Evolutionary conservation across 805 yeast genomes (phyloP), one percentile per base, ranked within the genome.

Genomic region (Saturnispora quitensis): DNA sequence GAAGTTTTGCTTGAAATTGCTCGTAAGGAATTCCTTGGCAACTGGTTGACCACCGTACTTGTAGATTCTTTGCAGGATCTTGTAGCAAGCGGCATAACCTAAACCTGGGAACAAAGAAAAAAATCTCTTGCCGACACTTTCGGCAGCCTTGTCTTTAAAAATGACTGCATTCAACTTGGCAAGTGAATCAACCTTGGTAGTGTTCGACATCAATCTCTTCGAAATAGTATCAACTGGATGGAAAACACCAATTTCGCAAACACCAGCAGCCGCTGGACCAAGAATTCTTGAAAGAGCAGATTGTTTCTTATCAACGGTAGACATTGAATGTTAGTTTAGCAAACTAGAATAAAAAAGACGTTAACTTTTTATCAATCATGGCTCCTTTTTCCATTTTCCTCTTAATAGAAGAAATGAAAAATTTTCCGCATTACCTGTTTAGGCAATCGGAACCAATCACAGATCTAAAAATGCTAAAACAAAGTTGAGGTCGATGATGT

Each of bases 11-110:
- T 78, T 81, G 74, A 80, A 87, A 73, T 88, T 85, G 59, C 76
- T 75, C 62, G 86, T 79, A 66, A 93, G 76, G 65, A 82, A 88
- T 71, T 93, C 99, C 66, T 93, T 93, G 57, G 91, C 99, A 66
- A 89, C 90, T 46, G 99, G 99, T 74, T 93, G 99, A 48, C 99
- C 99, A 65, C 99, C 98, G 68, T 93, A 93, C 73, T 93, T 93
- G 80, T 93, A 93, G 51, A 93, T 97, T 74, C 99, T 82, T 73
- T 93, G 99, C 60, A 91, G 74, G 60, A 93, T 85, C 72, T 93
- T 93, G 77, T 93, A 93, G 58, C 89, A 87, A 45, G 99, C 98
- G 56, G 99, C 99, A 66, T 93, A 93, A 25, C 98, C 98, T 57
- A 93, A 78, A 68, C 99, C 99, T 18, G 99, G 99, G 74, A 93